A percentile compares a stretch with the other conserved stretches of the same genome.
phyloP scores from a whole-genome alignment of 2,329 filamentous ascomycete species.

The Colletotrichum lindemuthianum region DNA sequence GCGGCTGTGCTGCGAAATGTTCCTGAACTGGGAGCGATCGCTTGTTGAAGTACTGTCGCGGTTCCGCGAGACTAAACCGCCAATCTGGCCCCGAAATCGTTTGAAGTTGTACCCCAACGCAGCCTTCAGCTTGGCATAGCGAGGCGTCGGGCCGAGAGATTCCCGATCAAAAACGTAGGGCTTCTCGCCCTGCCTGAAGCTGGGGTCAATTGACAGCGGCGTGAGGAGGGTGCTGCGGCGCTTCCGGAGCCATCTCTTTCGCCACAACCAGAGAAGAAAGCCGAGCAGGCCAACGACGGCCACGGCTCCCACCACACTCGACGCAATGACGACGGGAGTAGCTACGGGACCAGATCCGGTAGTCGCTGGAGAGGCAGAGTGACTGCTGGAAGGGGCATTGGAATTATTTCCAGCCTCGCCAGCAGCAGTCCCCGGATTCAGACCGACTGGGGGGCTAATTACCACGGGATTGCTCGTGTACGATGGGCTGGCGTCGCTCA shows the following conservation, averaged over 20 bases:
- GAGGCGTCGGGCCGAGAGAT: conserved; percentile 61
- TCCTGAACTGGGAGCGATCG: conserved; percentile 57
- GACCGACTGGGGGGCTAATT: conserved; percentile 6
- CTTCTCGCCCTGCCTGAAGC: conserved; percentile 40
- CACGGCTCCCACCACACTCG: conserved; percentile 61
- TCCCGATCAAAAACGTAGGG: conserved; percentile 55
- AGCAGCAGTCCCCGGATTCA: conserved; percentile 29
- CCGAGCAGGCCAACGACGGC: conserved; percentile 56
- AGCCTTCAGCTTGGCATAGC: conserved; percentile 53
- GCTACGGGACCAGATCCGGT: conserved; percentile 40
- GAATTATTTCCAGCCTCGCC: conserved; percentile 19
- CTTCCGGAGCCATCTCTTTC: conserved; percentile 53
- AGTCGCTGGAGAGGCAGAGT: conserved; percentile 19
- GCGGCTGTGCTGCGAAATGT: conserved; percentile 49
- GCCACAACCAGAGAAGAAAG: conserved; percentile 62
- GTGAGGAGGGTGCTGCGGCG: conserved; percentile 61
- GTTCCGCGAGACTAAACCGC: conserved; percentile 48
- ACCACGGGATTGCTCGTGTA: conserved; percentile 14
- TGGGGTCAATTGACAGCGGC: conserved; percentile 52
- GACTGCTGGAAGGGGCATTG: conserved; percentile 16
- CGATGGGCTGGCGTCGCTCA: conserved; percentile 22
- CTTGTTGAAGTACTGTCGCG: conserved; percentile 51
- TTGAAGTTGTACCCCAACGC: conserved; percentile 50
- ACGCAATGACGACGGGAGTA: conserved; percentile 58
- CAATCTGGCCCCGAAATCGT: conserved; percentile 48